Percentiles rank a stretch among this genome's conserved stretches.
Evolutionary conservation across 306 rosid genomes (phyloP).

Genomic region (Lagenaria siceraria): DNA sequence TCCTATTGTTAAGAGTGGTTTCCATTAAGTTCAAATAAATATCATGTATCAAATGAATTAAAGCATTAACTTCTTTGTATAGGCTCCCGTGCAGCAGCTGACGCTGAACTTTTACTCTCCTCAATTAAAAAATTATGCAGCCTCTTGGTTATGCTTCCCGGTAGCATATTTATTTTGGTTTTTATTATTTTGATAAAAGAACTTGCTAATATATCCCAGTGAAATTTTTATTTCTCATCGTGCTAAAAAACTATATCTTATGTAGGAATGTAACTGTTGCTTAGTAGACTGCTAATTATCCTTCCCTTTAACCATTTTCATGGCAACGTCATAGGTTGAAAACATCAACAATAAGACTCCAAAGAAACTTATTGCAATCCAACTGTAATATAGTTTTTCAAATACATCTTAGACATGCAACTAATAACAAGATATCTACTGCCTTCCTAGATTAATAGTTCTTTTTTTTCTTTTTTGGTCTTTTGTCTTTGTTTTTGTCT

Average conservation of each 20-base stretch:
- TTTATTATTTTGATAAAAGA: background rate
- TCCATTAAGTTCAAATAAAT: background rate
- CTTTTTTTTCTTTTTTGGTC: too few species aligned
- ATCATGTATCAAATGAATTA: conserved; percentile 9
- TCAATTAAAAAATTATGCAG: conserved; percentile 65
- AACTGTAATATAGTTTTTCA: background rate
- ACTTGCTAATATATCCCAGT: background rate
- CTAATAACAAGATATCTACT: background rate
- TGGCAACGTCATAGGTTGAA: background rate
- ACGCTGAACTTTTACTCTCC: conserved; percentile 55
- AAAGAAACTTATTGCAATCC: background rate
- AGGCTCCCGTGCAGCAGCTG: conserved; percentile 47
- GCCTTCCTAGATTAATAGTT: background rate
- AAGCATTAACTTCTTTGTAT: conserved; percentile 20
- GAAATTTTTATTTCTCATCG: background rate
- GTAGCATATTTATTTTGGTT: conserved; percentile 21
- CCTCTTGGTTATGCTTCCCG: conserved; percentile 82
- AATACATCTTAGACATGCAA: background rate
- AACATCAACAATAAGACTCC: background rate
- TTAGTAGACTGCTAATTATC: background rate
- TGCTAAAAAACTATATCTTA: background rate
- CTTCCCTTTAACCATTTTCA: background rate
- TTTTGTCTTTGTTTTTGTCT: too few species aligned
- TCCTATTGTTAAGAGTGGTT: background rate
- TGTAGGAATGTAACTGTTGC: background rate